These are phyloP conservation scores for Acer saccharum DNA, from an alignment of 345 rosid genomes.

Conservation along the genomic window DNA sequence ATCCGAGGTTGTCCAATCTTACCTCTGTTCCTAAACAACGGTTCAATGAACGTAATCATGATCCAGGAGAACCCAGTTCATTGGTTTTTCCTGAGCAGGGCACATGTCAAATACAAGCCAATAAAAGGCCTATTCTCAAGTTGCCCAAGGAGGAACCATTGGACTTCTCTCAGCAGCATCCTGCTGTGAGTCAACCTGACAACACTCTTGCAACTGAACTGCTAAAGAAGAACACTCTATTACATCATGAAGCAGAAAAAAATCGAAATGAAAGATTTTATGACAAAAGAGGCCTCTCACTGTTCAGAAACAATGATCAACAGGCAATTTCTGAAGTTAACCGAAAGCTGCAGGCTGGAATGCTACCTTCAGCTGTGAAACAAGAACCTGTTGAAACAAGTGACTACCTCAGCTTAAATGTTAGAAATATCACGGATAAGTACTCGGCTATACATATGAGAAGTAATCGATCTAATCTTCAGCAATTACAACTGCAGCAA, in stretches of 20 bases:
- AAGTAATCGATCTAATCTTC: constrained; percentile 12
- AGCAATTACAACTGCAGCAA: constrained; percentile 8
- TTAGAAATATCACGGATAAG: constrained; percentile 1
- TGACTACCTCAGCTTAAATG: not conserved
- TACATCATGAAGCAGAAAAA: constrained; percentile 8
- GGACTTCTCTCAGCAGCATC: constrained; percentile 17
- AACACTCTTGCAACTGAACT: not conserved
- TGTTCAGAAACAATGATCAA: constrained; percentile 2
- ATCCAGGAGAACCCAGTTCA: constrained; percentile 7
- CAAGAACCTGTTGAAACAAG: constrained; percentile 23
- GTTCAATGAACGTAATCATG: not conserved
- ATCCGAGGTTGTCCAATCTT: constrained; percentile 6
- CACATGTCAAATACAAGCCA: constrained; percentile 14
- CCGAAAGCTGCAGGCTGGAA: constrained; percentile 19
- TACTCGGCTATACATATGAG: not conserved
- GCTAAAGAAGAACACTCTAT: constrained; percentile 3
- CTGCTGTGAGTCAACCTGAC: constrained; percentile 13
- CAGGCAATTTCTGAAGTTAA: constrained; percentile 15
- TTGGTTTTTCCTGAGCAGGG: constrained; percentile 1
- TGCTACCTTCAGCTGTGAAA: constrained; percentile 10
- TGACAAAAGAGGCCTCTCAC: not conserved
- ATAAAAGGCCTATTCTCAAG: constrained; percentile 20
- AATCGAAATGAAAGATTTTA: not conserved
- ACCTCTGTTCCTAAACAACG: not conserved
- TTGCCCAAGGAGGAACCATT: constrained; percentile 26